Evolutionary conservation across 73 alveolate genomes (phyloP).

Genomic region (Uronychia setigera): DNA sequence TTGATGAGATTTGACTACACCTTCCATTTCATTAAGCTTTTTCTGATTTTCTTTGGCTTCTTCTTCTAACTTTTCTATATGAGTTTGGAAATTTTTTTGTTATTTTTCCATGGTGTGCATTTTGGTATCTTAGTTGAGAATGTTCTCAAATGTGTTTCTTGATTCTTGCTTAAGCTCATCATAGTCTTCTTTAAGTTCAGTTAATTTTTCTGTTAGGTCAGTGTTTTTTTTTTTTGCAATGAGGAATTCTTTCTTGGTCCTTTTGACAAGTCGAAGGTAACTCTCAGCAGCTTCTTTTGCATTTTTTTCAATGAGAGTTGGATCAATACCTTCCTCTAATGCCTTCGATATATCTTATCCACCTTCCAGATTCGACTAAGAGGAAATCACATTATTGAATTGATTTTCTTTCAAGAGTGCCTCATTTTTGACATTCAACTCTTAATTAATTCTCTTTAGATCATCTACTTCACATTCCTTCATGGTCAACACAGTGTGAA

Average conservation of each 20-base stretch:
- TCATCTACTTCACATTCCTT: not conserved
- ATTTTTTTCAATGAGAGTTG: constrained; percentile 12
- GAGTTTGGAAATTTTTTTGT: not conserved
- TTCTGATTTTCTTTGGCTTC: no score
- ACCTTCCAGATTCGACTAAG: no score
- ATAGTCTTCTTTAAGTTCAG: constrained; percentile 30
- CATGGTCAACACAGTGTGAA: not conserved
- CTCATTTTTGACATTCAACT: not conserved
- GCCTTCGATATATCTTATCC: no score
- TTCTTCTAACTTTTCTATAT: not conserved
- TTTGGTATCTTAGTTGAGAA: constrained; percentile 25
- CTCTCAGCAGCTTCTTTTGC: constrained; percentile 41
- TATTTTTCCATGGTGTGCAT: not conserved
- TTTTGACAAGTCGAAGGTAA: constrained; percentile 32
- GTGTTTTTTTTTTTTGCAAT: constrained; percentile 9
- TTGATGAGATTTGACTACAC: not conserved
- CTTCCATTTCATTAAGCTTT: not conserved
- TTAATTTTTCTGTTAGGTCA: constrained; percentile 6
- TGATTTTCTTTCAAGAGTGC: not conserved
- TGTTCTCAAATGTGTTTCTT: constrained; percentile 26
- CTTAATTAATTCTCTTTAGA: not conserved
- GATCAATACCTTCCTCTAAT: not conserved
- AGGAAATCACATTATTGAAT: not conserved
- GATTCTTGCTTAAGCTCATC: constrained; percentile 29
- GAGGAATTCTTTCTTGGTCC: constrained; percentile 26